Evolutionary conservation across 2,329 filamentous ascomycete genomes (phyloP).

Genomic region (Cladosporium sp.): DNA sequence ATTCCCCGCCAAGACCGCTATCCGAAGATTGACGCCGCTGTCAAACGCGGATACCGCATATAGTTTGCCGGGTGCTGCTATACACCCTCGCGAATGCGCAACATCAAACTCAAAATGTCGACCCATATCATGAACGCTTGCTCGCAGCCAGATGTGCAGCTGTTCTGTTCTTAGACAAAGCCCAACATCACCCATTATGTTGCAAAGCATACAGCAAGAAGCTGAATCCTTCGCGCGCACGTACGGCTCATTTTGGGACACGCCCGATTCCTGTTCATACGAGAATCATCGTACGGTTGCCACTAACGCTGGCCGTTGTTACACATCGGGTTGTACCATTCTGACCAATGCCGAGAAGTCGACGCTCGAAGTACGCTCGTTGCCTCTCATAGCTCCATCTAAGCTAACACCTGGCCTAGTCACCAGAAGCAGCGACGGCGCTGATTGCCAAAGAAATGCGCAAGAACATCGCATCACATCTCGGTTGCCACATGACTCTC

Average conservation of each 20-base stretch:
- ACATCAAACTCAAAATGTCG: no score
- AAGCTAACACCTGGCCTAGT: background rate
- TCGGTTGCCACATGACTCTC: slow-evolving; percentile 12
- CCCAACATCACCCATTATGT: background rate
- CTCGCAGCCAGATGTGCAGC: no score
- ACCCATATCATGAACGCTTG: no score
- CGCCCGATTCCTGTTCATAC: slow-evolving; percentile 9
- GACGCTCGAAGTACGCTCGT: slow-evolving; percentile 8
- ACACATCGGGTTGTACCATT: slow-evolving; percentile 13
- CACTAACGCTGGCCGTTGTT: slow-evolving; percentile 4
- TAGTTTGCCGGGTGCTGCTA: no score
- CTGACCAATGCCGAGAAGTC: slow-evolving; percentile 15
- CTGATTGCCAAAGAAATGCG: slow-evolving; percentile 15
- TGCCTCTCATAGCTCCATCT: background rate
- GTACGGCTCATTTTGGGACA: slow-evolving; percentile 14
- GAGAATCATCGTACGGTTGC: slow-evolving; percentile 6
- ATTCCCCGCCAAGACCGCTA: no score
- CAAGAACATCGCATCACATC: slow-evolving; percentile 11
- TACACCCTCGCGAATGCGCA: no score
- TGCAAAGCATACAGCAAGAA: background rate
- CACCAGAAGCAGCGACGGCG: slow-evolving; percentile 8
- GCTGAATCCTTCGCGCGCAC: slow-evolving; percentile 6
- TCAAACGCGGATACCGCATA: no score
- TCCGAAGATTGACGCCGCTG: no score
- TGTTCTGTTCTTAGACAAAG: no score